Percentiles rank a stretch among this genome's conserved stretches.
Evolutionary conservation across 2,329 filamentous ascomycete species (phyloP).

Genomic region (Talaromyces albobiverticillius): DNA sequence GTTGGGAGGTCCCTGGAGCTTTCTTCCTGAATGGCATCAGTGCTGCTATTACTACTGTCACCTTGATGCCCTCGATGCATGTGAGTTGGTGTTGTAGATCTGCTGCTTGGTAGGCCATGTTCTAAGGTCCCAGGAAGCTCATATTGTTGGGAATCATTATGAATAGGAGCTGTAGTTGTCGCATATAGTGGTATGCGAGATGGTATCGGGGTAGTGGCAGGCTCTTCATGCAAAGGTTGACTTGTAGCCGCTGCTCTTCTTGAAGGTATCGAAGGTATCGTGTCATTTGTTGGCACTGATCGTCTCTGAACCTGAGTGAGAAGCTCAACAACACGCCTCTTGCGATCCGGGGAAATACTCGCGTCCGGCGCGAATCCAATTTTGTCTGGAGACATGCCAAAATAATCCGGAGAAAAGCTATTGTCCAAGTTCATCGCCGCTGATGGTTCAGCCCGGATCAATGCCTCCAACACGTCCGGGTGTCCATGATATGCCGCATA

Average conservation of each 20-base stretch:
- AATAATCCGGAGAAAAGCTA: constrained; percentile 12
- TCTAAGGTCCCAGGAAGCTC: constrained; percentile 27
- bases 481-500: constrained; percentile 40
- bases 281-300: background rate
- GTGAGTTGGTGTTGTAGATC: constrained; percentile 26
- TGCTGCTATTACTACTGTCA: background rate
- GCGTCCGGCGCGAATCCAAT: constrained; percentile 25
- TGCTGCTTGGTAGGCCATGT: constrained; percentile 25
- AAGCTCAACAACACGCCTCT: constrained; percentile 19
- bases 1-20: background rate
- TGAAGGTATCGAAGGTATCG: background rate
- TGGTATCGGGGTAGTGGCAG: background rate
- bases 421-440: constrained; percentile 14
- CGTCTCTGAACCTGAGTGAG: constrained; percentile 15
- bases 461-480: constrained; percentile 29
- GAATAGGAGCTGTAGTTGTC: background rate
- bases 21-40: background rate
- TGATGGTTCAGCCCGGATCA: constrained; percentile 25
- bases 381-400: constrained; percentile 19
- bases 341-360: constrained; percentile 22
- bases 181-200: background rate
- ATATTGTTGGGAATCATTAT: constrained; percentile 9
- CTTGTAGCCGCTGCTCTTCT: background rate
- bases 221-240: background rate
- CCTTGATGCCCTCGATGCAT: constrained; percentile 18